Conservation (phyloP, 768 basidiomycete genomes). For the Royoungia palumana region DNA sequence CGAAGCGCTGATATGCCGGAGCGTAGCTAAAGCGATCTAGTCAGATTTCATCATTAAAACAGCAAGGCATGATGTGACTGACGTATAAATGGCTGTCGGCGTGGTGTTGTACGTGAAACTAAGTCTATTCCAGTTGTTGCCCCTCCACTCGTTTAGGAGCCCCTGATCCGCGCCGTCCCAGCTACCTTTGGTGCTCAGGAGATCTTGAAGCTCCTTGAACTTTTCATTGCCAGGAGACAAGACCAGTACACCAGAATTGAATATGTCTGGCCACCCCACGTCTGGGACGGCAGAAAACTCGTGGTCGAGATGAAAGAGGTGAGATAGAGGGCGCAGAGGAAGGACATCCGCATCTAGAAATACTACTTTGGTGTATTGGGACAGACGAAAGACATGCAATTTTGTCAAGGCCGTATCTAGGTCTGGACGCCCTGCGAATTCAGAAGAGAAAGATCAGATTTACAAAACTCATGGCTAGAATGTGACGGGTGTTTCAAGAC, state of each 20-base stretch:
- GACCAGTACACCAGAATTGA: constrained; percentile 96
- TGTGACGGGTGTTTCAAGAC: constrained; percentile 10
- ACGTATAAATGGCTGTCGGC: constrained; percentile 96
- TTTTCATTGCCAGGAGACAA: constrained; percentile 78
- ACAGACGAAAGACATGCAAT: constrained; percentile 91
- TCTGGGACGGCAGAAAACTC: constrained; percentile 94
- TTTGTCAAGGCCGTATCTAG: constrained; percentile 93
- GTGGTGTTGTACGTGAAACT: constrained; percentile 99
- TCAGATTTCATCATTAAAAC: constrained; percentile 26
- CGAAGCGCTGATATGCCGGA: constrained; percentile 93
- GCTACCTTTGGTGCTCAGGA: constrained; percentile 76
- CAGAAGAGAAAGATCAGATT: constrained; percentile 13
- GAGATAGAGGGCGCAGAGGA: constrained; percentile 82
- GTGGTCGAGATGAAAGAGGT: constrained; percentile 80
- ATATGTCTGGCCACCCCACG: constrained; percentile 99
- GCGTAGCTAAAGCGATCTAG: constrained; percentile 64
- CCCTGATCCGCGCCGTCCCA: constrained; percentile 99
- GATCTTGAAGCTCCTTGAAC: constrained; percentile 66
- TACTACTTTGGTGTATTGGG: constrained; percentile 79
- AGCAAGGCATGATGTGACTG: constrained; percentile 36
- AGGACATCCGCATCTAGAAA: constrained; percentile 93
- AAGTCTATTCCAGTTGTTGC: constrained; percentile 83
- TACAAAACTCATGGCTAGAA: background rate
- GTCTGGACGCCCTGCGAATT: constrained; percentile 80
- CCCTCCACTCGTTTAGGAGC: constrained; percentile 92